These are phyloP conservation scores for Alternaria arbusti DNA, from an alignment of 2,329 filamentous ascomycete species.

Conservation along the genomic window DNA sequence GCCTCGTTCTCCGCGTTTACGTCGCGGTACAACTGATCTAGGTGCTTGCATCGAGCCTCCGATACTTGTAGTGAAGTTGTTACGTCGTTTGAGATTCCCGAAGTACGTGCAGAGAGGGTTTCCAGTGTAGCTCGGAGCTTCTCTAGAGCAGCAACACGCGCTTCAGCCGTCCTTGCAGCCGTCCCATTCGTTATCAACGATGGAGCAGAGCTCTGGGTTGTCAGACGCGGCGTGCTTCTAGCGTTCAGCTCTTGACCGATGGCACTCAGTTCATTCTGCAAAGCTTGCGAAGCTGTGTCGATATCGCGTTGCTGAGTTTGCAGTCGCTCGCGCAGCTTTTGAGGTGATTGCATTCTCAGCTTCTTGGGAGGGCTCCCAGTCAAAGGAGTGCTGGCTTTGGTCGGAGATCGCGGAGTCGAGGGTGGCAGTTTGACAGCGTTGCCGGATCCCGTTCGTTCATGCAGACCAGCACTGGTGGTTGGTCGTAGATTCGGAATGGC, in stretches of 20 bases:
- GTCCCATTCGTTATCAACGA: conserved; percentile 25
- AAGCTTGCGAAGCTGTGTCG: conserved; percentile 69
- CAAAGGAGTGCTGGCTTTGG: conserved; percentile 28
- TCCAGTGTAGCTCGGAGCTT: conserved; percentile 60
- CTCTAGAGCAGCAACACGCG: conserved; percentile 71
- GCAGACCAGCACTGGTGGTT: conserved; percentile 54
- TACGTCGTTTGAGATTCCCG: conserved; percentile 71
- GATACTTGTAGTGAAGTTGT: conserved; percentile 73
- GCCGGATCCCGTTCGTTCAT: conserved; percentile 57
- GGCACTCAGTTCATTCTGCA: conserved; percentile 78
- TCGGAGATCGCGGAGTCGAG: conserved; percentile 38
- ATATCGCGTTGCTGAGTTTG: conserved; percentile 80
- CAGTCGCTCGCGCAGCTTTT: conserved; percentile 79
- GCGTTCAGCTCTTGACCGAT: conserved; percentile 80
- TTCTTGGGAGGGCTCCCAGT: conserved; percentile 31
- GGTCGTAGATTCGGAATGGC: conserved; percentile 58
- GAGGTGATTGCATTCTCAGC: conserved; percentile 64
- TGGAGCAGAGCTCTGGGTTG: conserved; percentile 38
- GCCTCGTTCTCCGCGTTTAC: conserved; percentile 90
- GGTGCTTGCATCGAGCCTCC: conserved; percentile 78
- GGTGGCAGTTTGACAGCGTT: conserved; percentile 66
- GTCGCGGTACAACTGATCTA: conserved; percentile 90
- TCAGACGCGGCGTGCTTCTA: conserved; percentile 39
- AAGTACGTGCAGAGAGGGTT: conserved; percentile 41
- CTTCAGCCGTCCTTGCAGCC: conserved; percentile 51